Percentiles rank a stretch among this genome's conserved stretches.
Evolutionary conservation across 352 stramenopile species (phyloP).

Genomic region (Phytopythium boreale): DNA sequence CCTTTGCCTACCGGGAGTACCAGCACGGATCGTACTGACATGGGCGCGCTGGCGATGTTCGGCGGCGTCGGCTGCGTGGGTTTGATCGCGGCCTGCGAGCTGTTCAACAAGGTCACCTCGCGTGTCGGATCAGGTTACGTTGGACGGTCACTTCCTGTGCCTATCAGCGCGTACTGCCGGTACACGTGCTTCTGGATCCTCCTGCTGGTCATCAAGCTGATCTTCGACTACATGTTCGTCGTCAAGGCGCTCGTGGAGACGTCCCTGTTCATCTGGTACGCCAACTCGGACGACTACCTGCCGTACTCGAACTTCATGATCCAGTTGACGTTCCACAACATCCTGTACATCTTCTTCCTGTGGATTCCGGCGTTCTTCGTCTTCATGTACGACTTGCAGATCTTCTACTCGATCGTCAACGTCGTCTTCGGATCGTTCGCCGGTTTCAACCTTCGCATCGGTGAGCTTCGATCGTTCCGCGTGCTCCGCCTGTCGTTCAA

Average conservation of each 20-base stretch:
- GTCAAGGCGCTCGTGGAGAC: constrained; percentile 83
- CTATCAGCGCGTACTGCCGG: constrained; percentile 60
- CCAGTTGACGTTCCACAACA: constrained; percentile 82
- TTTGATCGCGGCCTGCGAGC: constrained; percentile 57
- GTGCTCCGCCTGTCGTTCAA: constrained; percentile 83
- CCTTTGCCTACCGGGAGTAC: constrained; percentile 16
- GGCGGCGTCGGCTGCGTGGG: constrained; percentile 42
- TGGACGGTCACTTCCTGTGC: constrained; percentile 70
- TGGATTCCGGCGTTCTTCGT: constrained; percentile 83
- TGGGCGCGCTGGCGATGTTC: constrained; percentile 58
- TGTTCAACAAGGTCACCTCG: constrained; percentile 72
- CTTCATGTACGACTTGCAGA: constrained; percentile 86
- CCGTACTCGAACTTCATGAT: constrained; percentile 84
- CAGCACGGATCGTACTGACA: constrained; percentile 44
- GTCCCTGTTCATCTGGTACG: constrained; percentile 84
- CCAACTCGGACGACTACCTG: constrained; percentile 63
- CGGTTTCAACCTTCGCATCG: constrained; percentile 84
- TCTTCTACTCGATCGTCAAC: constrained; percentile 81
- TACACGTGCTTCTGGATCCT: constrained; percentile 86
- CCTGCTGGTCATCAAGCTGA: constrained; percentile 70
- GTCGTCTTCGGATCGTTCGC: constrained; percentile 79
- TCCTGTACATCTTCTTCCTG: constrained; percentile 80
- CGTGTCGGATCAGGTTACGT: constrained; percentile 71
- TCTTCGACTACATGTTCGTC: constrained; percentile 87
- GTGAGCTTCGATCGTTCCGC: constrained; percentile 81